phyloP scores from a whole-genome alignment of 192 early-diverging fungal species.

The Coemansia sp. region DNA sequence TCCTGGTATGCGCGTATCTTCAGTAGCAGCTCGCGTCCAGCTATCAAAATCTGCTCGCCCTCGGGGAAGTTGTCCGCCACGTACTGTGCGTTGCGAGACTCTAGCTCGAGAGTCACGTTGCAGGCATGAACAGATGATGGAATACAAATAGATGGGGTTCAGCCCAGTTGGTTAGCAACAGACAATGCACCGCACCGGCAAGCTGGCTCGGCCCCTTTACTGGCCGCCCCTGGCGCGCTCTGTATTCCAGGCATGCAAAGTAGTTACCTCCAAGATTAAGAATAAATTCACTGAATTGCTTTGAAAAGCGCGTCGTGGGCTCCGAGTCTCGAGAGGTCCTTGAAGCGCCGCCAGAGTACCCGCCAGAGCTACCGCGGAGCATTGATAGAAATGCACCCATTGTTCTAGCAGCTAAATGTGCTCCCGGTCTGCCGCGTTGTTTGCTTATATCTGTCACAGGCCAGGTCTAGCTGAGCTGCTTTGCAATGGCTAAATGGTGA shows the following conservation, averaged over 20 bases:
- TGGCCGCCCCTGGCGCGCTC: neutral
- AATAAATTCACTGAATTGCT: slow-evolving; percentile 49
- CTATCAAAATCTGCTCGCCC: slow-evolving; percentile 18
- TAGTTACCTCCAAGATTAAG: slow-evolving; percentile 46
- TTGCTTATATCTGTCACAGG: too few species aligned
- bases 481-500: too few species aligned
- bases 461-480: too few species aligned
- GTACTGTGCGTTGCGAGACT: slow-evolving; percentile 25
- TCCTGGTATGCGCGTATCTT: slow-evolving; percentile 34
- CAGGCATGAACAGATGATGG: too few species aligned
- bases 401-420: neutral
- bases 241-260: neutral
- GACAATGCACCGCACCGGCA: too few species aligned
- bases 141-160: too few species aligned
- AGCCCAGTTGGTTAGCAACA: neutral
- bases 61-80: slow-evolving; percentile 28
- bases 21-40: slow-evolving; percentile 28
- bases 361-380: slow-evolving; percentile 30
- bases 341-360: slow-evolving; percentile 4
- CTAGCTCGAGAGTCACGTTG: slow-evolving; percentile 11
- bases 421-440: neutral
- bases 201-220: too few species aligned
- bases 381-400: slow-evolving; percentile 46
- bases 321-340: slow-evolving; percentile 21
- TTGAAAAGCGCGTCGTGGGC: slow-evolving; percentile 36